phyloP scores from a whole-genome alignment of 306 rosid genomes.

The Fagus sylvatica region DNA sequence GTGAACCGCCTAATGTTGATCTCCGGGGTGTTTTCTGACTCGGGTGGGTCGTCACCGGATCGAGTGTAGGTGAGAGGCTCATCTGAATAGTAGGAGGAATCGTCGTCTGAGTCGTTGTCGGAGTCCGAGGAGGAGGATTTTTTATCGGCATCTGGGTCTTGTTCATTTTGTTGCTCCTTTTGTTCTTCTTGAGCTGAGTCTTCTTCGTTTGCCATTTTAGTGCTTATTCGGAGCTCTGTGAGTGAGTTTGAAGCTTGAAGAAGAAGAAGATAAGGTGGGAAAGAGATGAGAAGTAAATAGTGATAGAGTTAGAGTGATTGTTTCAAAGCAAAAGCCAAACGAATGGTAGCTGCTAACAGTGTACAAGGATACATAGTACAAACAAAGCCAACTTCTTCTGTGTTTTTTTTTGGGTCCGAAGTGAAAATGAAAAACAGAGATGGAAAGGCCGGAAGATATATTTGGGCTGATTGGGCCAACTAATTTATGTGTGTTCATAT shows the following conservation, averaged over 20 bases:
- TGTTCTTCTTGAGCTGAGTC: not conserved
- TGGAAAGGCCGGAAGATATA: not conserved
- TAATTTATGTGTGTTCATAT: too few relatives aligned
- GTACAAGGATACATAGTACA: not conserved
- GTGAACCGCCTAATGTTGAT: slow-evolving; percentile 32
- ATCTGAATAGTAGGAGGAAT: slow-evolving; percentile 21
- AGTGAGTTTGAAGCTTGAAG: too few relatives aligned
- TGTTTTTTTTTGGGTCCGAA: not conserved
- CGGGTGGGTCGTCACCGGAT: slow-evolving; percentile 22
- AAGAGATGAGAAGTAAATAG: not conserved
- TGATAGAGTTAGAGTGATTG: not conserved
- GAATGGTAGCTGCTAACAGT: not conserved
- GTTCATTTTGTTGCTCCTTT: not conserved
- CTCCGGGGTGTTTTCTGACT: slow-evolving; percentile 38
- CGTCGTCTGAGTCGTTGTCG: too few relatives aligned
- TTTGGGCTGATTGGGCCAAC: not conserved
- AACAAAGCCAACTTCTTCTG: too few relatives aligned
- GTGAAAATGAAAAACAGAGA: too few relatives aligned
- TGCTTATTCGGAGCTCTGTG: too few relatives aligned
- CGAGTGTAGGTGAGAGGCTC: slow-evolving; percentile 27
- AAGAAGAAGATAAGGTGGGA: slow-evolving; percentile 1
- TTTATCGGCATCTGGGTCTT: slow-evolving; percentile 1
- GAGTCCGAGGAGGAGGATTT: slow-evolving; percentile 19
- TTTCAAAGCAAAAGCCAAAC: not conserved
- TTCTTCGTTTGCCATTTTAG: too few relatives aligned